phyloP scores from a whole-genome alignment of 768 basidiomycete species.

The Suillus placidus region DNA sequence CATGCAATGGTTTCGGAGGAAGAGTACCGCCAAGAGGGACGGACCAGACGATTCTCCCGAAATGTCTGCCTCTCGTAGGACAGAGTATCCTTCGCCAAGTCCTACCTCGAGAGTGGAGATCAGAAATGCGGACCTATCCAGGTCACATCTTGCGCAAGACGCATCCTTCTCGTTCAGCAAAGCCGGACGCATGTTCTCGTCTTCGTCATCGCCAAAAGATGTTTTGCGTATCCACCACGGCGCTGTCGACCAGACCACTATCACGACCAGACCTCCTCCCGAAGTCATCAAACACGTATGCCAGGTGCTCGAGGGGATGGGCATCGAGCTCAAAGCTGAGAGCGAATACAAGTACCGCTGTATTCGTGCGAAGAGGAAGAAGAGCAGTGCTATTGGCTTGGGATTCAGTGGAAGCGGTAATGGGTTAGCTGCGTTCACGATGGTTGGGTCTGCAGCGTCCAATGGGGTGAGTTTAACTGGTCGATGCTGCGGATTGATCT shows the following conservation, averaged over 20 bases:
- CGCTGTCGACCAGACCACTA: constrained; percentile 85
- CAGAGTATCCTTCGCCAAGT: constrained; percentile 31
- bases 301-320: constrained; percentile 83
- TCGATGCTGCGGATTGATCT: constrained; percentile 11
- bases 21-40: constrained; percentile 51
- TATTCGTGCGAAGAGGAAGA: constrained; percentile 74
- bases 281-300: constrained; percentile 88
- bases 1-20: constrained; percentile 96
- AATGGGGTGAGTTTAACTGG: constrained; percentile 68
- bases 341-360: constrained; percentile 91
- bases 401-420: constrained; percentile 43
- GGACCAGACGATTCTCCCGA: constrained; percentile 24
- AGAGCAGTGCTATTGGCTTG: constrained; percentile 49
- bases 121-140: constrained; percentile 23
- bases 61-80: constrained; percentile 19
- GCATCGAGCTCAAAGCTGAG: constrained; percentile 85
- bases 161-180: constrained; percentile 43
- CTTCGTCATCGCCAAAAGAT: constrained; percentile 41
- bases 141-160: constrained; percentile 27
- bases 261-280: constrained; percentile 82
- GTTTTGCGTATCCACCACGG: constrained; percentile 86
- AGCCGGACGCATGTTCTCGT: constrained; percentile 35
- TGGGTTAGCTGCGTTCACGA: constrained; percentile 72
- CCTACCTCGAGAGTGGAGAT: constrained; percentile 29
- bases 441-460: constrained; percentile 81